Base-by-base conservation (phyloP, 1,284 basidiomycete genomes). In the Cryptococcus sp. region DNA sequence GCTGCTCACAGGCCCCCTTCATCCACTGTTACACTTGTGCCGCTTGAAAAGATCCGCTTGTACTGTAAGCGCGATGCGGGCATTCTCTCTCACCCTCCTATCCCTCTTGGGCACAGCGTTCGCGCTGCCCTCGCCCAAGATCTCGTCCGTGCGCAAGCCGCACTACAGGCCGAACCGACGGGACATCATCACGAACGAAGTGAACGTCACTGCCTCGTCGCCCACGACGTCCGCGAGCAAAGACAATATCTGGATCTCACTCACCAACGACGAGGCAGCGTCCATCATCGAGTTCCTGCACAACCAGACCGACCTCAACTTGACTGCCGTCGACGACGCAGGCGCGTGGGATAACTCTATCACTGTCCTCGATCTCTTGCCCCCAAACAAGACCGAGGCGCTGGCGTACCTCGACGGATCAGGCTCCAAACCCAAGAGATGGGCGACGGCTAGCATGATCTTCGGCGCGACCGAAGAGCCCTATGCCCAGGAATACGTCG, bases 281-380 rank as follows among this genome's bases (percentile, higher is more conserved):
- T 49, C 44, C 2, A 69, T 75, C 49, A 58, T 59, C 19, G 19
- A 7, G 15, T 74, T 67, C 56, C 62, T 77, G 3, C 70, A 72
- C 57, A 53, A 66, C 7, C 63, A 69, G 47, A 48, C 56, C 3
- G 60, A 54, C 10, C 61, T 78, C 27, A 76, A 78, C 57, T 52
- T 78, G n/a, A 78, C 76, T 0, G 64, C 68, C 0, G 63, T 64
- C 8, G 64, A 53, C 6, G 67, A 74, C 46, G 73, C 75, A 1
- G 64, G 63, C 1, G 47, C 49, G 5, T 72, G 71, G 66, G 74
- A 76, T 52, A 77, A 77, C 51, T 49, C 60, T n/a, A 72, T 77
- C 57, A 52, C 60, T 17, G 58, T 65, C 5, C 53, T 78, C 27
- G 75, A 76, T 39, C 53, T 75, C 17, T 50, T 65, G 3, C 38